Percentiles rank a stretch among this genome's conserved stretches.
phyloP scores from a whole-genome alignment of 495 filamentous ascomycete genomes.

The Penicillium cinerascens region DNA sequence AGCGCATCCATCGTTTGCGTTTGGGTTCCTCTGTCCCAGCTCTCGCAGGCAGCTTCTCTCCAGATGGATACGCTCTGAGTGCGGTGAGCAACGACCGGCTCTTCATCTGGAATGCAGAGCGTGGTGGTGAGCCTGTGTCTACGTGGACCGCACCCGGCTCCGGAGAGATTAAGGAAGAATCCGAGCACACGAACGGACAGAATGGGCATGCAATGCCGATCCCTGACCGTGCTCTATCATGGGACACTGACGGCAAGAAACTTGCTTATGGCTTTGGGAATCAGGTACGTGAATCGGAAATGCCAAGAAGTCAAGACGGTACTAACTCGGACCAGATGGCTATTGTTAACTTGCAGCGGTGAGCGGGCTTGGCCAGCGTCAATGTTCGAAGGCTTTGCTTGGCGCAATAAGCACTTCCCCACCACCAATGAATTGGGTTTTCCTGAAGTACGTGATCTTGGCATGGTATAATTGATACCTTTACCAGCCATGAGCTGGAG shows the following conservation, averaged over 20 bases:
- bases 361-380: slow-evolving; percentile 15
- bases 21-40: slow-evolving; percentile 50
- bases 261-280: slow-evolving; percentile 69
- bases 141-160: slow-evolving; percentile 49
- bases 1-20: slow-evolving; percentile 47
- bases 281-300: slow-evolving; percentile 49
- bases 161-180: slow-evolving; percentile 30
- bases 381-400: background rate
- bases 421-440: background rate
- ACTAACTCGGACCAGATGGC: slow-evolving; percentile 33
- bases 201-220: slow-evolving; percentile 33
- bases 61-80: slow-evolving; percentile 68
- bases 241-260: slow-evolving; percentile 73
- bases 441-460: background rate
- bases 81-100: slow-evolving; percentile 62
- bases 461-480: background rate
- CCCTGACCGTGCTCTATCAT: slow-evolving; percentile 57
- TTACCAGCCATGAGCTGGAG: background rate
- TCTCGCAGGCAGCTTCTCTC: slow-evolving; percentile 63
- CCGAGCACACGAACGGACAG: slow-evolving; percentile 37
- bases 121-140: slow-evolving; percentile 61
- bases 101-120: slow-evolving; percentile 70
- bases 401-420: background rate
- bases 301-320: background rate
- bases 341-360: slow-evolving; percentile 44